Evolutionary conservation across 2,329 filamentous ascomycete genomes (phyloP).

Genomic region (Ophiognomonia clavigignenti-juglandacearum): DNA sequence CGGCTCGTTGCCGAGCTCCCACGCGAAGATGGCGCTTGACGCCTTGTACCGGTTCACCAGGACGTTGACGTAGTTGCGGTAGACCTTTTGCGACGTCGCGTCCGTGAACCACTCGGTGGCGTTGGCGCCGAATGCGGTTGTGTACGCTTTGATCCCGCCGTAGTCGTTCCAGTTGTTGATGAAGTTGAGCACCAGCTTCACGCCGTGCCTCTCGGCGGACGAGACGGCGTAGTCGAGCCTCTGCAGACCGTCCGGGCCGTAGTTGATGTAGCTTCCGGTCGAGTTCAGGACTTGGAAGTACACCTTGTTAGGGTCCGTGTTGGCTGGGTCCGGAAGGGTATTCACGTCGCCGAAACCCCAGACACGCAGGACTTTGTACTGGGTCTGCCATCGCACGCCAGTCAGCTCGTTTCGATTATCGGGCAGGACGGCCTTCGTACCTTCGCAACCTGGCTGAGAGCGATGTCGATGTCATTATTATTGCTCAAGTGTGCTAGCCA

Average conservation of each 20-base stretch:
- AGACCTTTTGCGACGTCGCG: conserved; percentile 42
- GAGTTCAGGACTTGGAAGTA: conserved; percentile 52
- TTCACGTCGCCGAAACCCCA: conserved; percentile 58
- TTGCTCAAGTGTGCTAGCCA: too few relatives aligned
- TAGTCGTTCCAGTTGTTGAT: conserved; percentile 69
- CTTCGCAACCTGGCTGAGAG: too few relatives aligned
- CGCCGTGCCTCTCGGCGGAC: conserved; percentile 51
- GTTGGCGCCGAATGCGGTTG: conserved; percentile 46
- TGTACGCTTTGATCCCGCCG: conserved; percentile 58
- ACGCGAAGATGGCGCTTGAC: conserved; percentile 44
- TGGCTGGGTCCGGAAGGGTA: conserved; percentile 23
- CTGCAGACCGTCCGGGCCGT: conserved; percentile 56
- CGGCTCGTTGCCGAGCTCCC: conserved; percentile 52
- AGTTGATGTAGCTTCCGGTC: conserved; percentile 55
- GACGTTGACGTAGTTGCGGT: conserved; percentile 40
- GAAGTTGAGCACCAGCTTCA: conserved; percentile 62
- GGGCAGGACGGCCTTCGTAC: too few relatives aligned
- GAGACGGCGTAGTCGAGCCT: conserved; percentile 61
- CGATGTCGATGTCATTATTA: too few relatives aligned
- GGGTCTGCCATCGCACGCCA: too few relatives aligned
- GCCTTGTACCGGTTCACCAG: conserved; percentile 41
- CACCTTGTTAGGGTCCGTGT: conserved; percentile 26
- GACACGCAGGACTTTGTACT: too few relatives aligned
- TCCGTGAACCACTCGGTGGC: conserved; percentile 51
- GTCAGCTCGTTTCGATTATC: too few relatives aligned